A percentile compares a stretch with the other conserved stretches of the same genome.
Conservation (phyloP, 2,329 filamentous ascomycete species). For the Sarocladiaceae sp. region DNA sequence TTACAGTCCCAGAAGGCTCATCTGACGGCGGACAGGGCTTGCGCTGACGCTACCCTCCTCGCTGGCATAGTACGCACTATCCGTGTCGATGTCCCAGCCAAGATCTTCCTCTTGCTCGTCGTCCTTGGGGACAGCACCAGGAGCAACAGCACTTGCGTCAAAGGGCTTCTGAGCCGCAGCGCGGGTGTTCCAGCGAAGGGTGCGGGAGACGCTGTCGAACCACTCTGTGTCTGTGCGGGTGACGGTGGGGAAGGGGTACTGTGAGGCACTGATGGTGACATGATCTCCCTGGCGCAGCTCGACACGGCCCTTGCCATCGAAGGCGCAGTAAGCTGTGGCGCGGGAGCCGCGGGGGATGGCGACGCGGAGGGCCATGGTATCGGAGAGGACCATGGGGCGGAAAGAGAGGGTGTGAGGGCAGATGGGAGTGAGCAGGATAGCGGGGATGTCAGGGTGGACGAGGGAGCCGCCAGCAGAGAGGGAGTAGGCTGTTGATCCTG, state of each 20-base stretch:
- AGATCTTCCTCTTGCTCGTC: conserved; percentile 52
- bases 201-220: conserved; percentile 93
- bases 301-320: conserved; percentile 93
- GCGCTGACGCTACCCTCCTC: conserved; percentile 67
- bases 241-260: conserved; percentile 96
- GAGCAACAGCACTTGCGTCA: conserved; percentile 42
- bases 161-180: conserved; percentile 92
- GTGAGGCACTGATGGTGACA: conserved; percentile 91
- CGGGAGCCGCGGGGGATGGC: conserved; percentile 80
- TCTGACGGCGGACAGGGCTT: conserved; percentile 66
- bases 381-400: conserved; percentile 94
- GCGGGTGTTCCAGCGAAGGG: conserved; percentile 90
- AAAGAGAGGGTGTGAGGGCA: conserved; percentile 97
- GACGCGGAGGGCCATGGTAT: conserved; percentile 88
- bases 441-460: conserved; percentile 94
- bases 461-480: conserved; percentile 92
- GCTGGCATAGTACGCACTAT: conserved; percentile 66
- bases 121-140: conserved; percentile 36
- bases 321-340: conserved; percentile 92
- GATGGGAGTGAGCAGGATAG: conserved; percentile 93
- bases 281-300: conserved; percentile 91
- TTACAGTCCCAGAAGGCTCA: conserved; percentile 61
- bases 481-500: conserved; percentile 91
- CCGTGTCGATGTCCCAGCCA: conserved; percentile 94
- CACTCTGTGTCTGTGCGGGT: conserved; percentile 86